Evolutionary conservation across 805 yeast species (phyloP).

Genomic region (Cephaloascus fragrans): DNA sequence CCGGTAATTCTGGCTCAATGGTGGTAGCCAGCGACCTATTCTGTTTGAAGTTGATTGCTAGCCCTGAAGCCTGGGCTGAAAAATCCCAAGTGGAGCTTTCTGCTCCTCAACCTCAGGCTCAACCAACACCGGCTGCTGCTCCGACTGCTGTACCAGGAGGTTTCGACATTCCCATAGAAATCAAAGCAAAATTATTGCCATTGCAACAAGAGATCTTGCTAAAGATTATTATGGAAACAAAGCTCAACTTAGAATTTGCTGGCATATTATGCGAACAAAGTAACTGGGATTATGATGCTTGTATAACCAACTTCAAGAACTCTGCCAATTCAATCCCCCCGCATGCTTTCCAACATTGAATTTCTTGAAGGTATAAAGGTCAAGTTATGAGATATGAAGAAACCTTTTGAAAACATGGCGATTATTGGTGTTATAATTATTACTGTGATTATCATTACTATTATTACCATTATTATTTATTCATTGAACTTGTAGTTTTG

Average conservation of each 20-base stretch:
- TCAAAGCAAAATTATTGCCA: conserved; percentile 37
- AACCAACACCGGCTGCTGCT: conserved; percentile 4
- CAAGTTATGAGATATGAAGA: no score
- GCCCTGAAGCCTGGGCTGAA: conserved; percentile 45
- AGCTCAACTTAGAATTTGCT: conserved; percentile 70
- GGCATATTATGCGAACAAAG: conserved; percentile 82
- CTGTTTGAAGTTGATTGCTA: conserved; percentile 51
- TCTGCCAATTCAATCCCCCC: conserved; percentile 43
- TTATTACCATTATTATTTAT: no score
- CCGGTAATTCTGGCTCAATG: conserved; percentile 57
- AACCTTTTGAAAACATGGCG: no score
- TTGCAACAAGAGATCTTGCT: conserved; percentile 56
- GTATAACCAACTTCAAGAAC: conserved; percentile 60
- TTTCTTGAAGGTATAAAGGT: not conserved
- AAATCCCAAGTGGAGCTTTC: conserved; percentile 1
- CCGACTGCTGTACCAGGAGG: conserved; percentile 4
- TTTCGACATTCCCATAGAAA: conserved; percentile 45
- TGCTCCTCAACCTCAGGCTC: conserved; percentile 5
- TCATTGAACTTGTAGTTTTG: no score
- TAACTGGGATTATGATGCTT: conserved; percentile 67
- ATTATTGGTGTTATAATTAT: no score
- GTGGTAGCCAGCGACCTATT: conserved; percentile 84
- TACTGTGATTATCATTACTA: no score
- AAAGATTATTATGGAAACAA: conserved; percentile 62
- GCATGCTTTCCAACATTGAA: conserved; percentile 19